Conservation (phyloP, 768 basidiomycete species). For the Amanita exitialis region DNA sequence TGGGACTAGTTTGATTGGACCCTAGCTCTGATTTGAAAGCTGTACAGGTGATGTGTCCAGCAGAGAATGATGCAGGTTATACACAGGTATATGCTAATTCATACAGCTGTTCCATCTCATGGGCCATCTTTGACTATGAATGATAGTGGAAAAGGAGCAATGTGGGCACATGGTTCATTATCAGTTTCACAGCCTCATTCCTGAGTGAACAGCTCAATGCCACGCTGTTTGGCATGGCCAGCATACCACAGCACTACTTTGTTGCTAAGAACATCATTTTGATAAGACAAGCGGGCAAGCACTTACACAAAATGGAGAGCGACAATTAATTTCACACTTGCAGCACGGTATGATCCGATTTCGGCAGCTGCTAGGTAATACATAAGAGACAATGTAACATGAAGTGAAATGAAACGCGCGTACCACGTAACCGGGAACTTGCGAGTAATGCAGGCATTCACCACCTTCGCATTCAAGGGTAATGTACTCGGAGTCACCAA, state of each 20-base stretch:
- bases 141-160: constrained; percentile 78
- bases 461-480: constrained; percentile 81
- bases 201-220: constrained; percentile 73
- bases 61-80: too few species aligned
- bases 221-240: constrained; percentile 58
- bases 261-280: neutral
- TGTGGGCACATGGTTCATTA: constrained; percentile 92
- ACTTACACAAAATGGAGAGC: constrained; percentile 48
- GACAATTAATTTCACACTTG: constrained; percentile 68
- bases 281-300: neutral
- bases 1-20: too few species aligned
- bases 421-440: constrained; percentile 89
- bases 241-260: constrained; percentile 77
- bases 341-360: constrained; percentile 80
- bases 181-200: constrained; percentile 71
- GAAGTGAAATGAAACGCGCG: neutral
- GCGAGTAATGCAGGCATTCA: constrained; percentile 88
- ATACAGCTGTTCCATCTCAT: too few species aligned
- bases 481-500: constrained; percentile 88
- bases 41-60: too few species aligned
- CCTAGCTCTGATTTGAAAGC: too few species aligned
- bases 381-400: neutral
- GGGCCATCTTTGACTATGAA: too few species aligned
- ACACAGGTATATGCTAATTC: too few species aligned
- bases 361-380: constrained; percentile 49